Conservation (phyloP, 1,284 basidiomycete genomes). For the Malassezia equina region DNA sequence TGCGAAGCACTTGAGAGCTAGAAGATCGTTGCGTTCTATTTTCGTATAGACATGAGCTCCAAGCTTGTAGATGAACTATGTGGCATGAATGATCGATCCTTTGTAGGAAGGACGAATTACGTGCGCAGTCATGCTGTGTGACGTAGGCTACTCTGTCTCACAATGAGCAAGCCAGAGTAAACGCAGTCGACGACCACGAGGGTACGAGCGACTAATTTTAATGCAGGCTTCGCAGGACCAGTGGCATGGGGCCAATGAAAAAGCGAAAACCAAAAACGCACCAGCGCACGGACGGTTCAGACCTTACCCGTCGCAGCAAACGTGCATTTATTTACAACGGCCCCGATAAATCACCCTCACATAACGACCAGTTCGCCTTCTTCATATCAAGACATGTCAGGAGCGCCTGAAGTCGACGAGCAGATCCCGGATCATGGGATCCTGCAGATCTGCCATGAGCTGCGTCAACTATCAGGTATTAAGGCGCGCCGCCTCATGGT, state of each 20-base stretch:
- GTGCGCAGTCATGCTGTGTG: too few species aligned
- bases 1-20: background rate
- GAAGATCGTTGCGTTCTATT: background rate
- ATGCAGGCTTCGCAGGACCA: background rate
- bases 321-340: background rate
- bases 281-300: background rate
- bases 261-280: background rate
- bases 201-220: background rate
- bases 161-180: background rate
- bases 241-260: background rate
- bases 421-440: background rate
- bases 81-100: too few species aligned
- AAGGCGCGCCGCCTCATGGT: constrained; percentile 44
- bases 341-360: background rate
- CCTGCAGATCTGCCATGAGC: constrained; percentile 6
- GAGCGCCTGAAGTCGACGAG: background rate
- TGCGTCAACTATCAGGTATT: constrained; percentile 5
- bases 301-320: background rate
- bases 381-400: background rate
- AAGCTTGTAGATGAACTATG: background rate
- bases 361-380: background rate
- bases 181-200: background rate
- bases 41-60: background rate
- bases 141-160: too few species aligned
- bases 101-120: too few species aligned